Conservation (phyloP, 2,329 filamentous ascomycete genomes). For the Trichoderma simmonsii region DNA sequence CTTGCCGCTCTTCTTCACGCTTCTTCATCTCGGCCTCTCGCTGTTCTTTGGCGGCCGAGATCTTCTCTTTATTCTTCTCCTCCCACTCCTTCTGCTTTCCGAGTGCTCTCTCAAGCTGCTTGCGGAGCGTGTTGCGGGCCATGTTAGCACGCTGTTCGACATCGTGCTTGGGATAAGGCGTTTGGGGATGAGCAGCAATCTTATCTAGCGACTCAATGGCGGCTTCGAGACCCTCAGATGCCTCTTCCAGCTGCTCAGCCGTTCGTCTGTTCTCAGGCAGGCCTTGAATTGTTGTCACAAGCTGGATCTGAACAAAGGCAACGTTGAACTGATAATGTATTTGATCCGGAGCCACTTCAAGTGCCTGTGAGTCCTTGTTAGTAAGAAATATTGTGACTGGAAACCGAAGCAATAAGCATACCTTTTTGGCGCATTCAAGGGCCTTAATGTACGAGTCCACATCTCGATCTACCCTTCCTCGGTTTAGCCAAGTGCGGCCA, state of each 20-base stretch:
- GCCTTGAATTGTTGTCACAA: slow-evolving; percentile 75
- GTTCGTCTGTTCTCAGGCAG: slow-evolving; percentile 75
- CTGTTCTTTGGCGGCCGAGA: slow-evolving; percentile 73
- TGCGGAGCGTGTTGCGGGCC: slow-evolving; percentile 91
- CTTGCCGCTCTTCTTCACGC: slow-evolving; percentile 72
- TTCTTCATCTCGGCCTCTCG: slow-evolving; percentile 76
- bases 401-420: slow-evolving; percentile 32
- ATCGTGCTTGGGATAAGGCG: slow-evolving; percentile 86
- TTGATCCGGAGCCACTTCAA: slow-evolving; percentile 75
- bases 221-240: slow-evolving; percentile 74
- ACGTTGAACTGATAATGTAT: slow-evolving; percentile 96
- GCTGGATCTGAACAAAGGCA: slow-evolving; percentile 93
- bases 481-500: slow-evolving; percentile 81
- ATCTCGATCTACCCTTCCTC: slow-evolving; percentile 63
- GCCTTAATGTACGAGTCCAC: slow-evolving; percentile 56
- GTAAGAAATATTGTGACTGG: neutral
- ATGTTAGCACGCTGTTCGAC: slow-evolving; percentile 96
- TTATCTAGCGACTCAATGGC: slow-evolving; percentile 72
- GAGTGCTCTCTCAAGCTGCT: slow-evolving; percentile 82
- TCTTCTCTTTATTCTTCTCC: slow-evolving; percentile 84
- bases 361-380: slow-evolving; percentile 49
- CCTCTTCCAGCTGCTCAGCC: slow-evolving; percentile 75
- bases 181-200: slow-evolving; percentile 59
- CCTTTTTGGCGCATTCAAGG: slow-evolving; percentile 61
- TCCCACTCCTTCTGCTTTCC: slow-evolving; percentile 88